Evolutionary conservation across 495 filamentous ascomycete genomes (phyloP).

Genomic region (Cercophora samala): DNA sequence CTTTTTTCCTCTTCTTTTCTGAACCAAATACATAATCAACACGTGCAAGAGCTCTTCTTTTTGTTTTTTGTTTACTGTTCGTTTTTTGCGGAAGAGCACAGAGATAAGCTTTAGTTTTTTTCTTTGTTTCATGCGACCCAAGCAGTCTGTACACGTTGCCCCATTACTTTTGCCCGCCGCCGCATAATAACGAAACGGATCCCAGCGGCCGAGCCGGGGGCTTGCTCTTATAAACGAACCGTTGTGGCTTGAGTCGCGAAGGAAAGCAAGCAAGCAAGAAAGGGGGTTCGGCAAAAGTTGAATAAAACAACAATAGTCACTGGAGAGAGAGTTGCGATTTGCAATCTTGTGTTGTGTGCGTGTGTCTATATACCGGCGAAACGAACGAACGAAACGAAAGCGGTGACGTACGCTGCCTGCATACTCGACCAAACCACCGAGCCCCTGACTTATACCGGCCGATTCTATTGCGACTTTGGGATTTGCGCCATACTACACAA

Average conservation of each 20-base stretch:
- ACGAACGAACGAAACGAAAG: neutral
- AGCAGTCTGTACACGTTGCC: neutral
- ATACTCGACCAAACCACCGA: neutral
- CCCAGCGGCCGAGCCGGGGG: neutral
- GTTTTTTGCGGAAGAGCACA: neutral
- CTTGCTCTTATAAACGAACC: neutral
- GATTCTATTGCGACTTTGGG: neutral
- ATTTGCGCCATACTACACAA: neutral
- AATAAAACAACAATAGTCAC: neutral
- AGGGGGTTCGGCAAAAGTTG: neutral
- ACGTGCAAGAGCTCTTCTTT: neutral
- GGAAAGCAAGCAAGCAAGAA: neutral
- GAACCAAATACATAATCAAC: neutral
- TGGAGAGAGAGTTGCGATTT: neutral
- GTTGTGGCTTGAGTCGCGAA: neutral
- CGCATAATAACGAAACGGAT: neutral
- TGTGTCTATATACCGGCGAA: neutral
- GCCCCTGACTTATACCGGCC: neutral
- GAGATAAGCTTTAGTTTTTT: slow-evolving; percentile 2
- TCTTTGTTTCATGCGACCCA: slow-evolving; percentile 1
- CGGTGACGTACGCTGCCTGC: neutral
- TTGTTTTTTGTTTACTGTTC: neutral
- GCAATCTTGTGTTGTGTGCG: too few relatives aligned
- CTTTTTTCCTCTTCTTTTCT: neutral
- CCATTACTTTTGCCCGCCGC: too few relatives aligned